Percentiles rank a stretch among this genome's conserved stretches.
phyloP scores from a whole-genome alignment of 164 flowering plant species.

The Sedum album region DNA sequence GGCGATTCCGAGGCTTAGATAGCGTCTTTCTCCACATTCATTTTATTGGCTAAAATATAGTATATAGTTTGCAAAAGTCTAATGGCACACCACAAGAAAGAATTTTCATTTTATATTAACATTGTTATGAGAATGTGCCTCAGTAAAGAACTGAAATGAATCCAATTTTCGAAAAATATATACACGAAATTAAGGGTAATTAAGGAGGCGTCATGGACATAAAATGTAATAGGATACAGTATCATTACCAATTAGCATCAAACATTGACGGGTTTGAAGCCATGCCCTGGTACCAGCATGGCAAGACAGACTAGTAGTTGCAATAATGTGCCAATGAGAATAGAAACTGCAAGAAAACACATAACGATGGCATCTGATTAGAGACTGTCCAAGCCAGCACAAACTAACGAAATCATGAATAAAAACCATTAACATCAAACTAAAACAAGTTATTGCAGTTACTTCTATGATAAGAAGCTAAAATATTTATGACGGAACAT shows the following conservation, averaged over 20 bases:
- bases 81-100: conserved; percentile 21
- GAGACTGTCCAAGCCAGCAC: neutral
- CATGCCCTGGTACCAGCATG: too few species aligned
- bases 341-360: neutral
- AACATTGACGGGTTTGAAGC: too few species aligned
- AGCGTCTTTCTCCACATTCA: conserved; percentile 18
- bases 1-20: conserved; percentile 16
- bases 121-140: neutral
- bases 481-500: too few species aligned
- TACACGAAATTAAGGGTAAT: neutral
- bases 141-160: too few species aligned
- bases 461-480: neutral
- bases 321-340: neutral
- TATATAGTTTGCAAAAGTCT: conserved; percentile 29
- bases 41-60: conserved; percentile 17
- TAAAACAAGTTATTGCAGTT: neutral
- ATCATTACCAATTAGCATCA: neutral
- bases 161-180: too few species aligned
- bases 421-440: neutral
- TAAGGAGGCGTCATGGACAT: neutral
- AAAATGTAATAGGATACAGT: neutral
- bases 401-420: neutral
- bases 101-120: conserved; percentile 9
- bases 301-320: neutral
- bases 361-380: neutral